Base-by-base conservation (phyloP, 2,329 filamentous ascomycete species). In the Zymoseptoria brevis region DNA sequence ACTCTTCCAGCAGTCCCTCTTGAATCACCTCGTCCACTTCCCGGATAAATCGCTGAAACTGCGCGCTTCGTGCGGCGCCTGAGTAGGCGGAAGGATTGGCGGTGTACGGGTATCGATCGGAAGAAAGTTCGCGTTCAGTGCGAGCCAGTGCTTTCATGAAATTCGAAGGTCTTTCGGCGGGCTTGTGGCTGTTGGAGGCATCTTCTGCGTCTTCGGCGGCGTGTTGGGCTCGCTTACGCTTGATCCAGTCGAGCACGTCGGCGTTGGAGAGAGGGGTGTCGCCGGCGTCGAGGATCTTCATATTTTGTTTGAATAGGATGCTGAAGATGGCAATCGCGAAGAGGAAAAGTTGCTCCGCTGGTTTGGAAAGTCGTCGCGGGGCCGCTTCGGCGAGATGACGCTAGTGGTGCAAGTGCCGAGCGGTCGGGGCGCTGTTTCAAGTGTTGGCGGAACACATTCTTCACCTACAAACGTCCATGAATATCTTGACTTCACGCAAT, bases 261-360 rank as follows among this genome's bases (percentile, higher is more conserved):
- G 67, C 65, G 61, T 74, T 73, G 53, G 71, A 70, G 54, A 74
- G 63, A 48, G 64, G 65, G 26, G 70, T 67, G 41, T 71, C 72
- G 58, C 72, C 72, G 2, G 71, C 70, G 56, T 74, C 71, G 60
- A 73, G 66, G 60, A 74, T 68, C 62, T 72, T 68, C 65, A 71
- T 68, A n/a, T 51, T 53, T 69, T 19, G 53, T 54, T 8, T 51
- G 35, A 0, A 2, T 41, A 41, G 16, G 7, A n/a, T 3, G 26
- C 8, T 29, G 35, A 6, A 45, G 35, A 45, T 41, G 35, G 35
- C 26, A 45, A n/a, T 45, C 35, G 35, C 35, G 8, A 45, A n/a
- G 35, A 9, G 16, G n/a, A 41, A 41, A 45, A 45, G 35, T 45
- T 45, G 35, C 35, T 45, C 35, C 35, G 35, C 13, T 45, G 16